Conservation (phyloP, 2,329 filamentous ascomycete genomes). For the Arthroderma uncinatum region DNA sequence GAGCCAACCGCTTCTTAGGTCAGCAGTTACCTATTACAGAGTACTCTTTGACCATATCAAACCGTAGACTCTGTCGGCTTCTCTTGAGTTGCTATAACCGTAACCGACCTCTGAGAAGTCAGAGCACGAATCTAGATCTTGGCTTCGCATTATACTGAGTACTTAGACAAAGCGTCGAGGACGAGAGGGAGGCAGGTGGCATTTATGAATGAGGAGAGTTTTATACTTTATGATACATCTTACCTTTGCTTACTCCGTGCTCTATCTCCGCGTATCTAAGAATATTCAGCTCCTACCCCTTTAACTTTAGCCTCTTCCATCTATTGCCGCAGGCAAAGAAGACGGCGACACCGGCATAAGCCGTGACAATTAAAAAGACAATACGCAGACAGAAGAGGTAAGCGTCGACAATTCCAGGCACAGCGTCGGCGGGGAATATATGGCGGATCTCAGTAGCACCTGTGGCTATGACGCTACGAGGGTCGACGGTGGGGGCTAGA, state of each 20-base stretch:
- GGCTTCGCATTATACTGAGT: too few species aligned
- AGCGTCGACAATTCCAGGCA: constrained; percentile 19
- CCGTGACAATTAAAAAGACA: constrained; percentile 17
- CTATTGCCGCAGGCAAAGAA: background rate
- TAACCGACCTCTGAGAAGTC: too few species aligned
- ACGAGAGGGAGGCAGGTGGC: background rate
- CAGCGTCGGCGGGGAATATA: constrained; percentile 16
- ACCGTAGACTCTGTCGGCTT: too few species aligned
- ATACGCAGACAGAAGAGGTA: constrained; percentile 22
- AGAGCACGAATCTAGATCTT: too few species aligned
- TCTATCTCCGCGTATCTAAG: background rate
- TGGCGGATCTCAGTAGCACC: constrained; percentile 21
- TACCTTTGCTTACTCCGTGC: too few species aligned
- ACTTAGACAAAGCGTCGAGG: too few species aligned
- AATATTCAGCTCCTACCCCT: background rate
- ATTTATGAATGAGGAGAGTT: background rate
- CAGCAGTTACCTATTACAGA: too few species aligned
- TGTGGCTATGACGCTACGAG: constrained; percentile 17
- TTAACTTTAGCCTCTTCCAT: constrained; percentile 2
- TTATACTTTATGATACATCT: background rate
- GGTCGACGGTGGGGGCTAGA: constrained; percentile 20
- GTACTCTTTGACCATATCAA: too few species aligned
- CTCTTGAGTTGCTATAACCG: too few species aligned
- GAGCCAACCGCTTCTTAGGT: too few species aligned
- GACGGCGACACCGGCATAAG: constrained; percentile 13